Evolutionary conservation across 768 basidiomycete species (phyloP), one percentile per base, ranked within the genome.

Genomic region (Termitomyces sp.): DNA sequence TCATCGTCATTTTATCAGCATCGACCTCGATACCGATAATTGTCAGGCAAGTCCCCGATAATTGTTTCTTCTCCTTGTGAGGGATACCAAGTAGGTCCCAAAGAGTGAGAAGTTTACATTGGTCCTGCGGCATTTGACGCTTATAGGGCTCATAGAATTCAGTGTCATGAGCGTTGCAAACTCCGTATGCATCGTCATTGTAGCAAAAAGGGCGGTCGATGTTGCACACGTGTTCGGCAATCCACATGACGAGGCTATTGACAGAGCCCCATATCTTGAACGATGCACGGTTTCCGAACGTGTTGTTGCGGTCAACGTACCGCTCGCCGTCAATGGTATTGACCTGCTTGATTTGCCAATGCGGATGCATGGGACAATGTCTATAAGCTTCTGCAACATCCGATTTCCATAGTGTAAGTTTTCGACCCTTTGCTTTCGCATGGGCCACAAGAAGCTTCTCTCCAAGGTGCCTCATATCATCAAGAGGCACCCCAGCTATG

Each of bases 11-110:
- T 26, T 23, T n/a, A 16, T 58, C 46, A 13, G 50, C 50, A 35
- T 58, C 50, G 8, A 59, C 58, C 20, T 59, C 58, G 23, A 54
- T 54, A 3, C 58, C 58, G 5, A 59, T 59, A 3, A 59, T 59
- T 0, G 46, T 41, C 4, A 59, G 16, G 1, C 44, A 43, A 18
- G n/a, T 30, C 8, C 58, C 58, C 0, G 52, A 59, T 3, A 53
- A 7, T 26, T 59, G 58, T 7, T 59, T 59, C 18, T 33, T 38
- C 13, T 59, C 58, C 16, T 59, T 54, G 35, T 59, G 58, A 2
- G 58, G 58, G 1, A 59, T 59, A n/a, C 52, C 58, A 3, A 59
- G 46, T 7, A 26, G 2, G 33, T 59, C 52, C 58, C 58, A 59
- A 5, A 59, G 52, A 18, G 20, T 1, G 3, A 59, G 46, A 13